Percentiles rank a stretch among this genome's conserved stretches.
Conservation (phyloP, 2,329 filamentous ascomycete species). For the Elsinoe necatrix region DNA sequence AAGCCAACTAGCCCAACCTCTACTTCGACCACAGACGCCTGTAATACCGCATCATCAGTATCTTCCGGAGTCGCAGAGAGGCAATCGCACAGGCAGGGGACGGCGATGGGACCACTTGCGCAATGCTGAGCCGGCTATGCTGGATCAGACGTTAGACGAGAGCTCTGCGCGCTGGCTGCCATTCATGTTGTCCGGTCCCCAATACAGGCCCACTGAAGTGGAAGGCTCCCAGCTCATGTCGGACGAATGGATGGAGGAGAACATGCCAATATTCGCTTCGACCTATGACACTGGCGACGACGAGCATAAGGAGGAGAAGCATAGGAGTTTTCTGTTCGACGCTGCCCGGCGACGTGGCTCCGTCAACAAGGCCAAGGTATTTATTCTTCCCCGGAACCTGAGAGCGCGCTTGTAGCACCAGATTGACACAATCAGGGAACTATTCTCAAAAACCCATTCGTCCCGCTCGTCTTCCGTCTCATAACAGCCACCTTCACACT, state of each 20-base stretch:
- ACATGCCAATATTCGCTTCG: slow-evolving; percentile 39
- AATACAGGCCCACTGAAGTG: slow-evolving; percentile 23
- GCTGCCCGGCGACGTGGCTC: slow-evolving; percentile 43
- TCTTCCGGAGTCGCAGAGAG: slow-evolving; percentile 21
- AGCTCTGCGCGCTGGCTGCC: slow-evolving; percentile 29
- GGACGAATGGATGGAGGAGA: slow-evolving; percentile 41
- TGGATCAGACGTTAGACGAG: slow-evolving; percentile 28
- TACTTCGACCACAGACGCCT: slow-evolving; percentile 17
- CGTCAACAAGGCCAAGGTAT: slow-evolving; percentile 50
- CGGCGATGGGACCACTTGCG: slow-evolving; percentile 31
- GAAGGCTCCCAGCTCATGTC: slow-evolving; percentile 30
- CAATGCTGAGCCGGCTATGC: slow-evolving; percentile 27
- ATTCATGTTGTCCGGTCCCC: slow-evolving; percentile 32
- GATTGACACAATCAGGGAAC: slow-evolving; percentile 37
- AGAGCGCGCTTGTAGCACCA: background rate
- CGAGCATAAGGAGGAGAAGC: slow-evolving; percentile 41
- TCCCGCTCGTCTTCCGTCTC: slow-evolving; percentile 75
- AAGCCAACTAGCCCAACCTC: slow-evolving; percentile 16
- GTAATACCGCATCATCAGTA: slow-evolving; percentile 21
- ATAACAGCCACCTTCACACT: slow-evolving; percentile 76
- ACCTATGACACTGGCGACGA: slow-evolving; percentile 49
- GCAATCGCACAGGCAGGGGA: slow-evolving; percentile 26
- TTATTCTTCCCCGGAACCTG: background rate
- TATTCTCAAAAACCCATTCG: slow-evolving; percentile 71
- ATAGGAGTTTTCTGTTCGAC: slow-evolving; percentile 42